A percentile compares a stretch with the other conserved stretches of the same genome.
These are phyloP conservation scores for Oenanthe sinensis DNA, from an alignment of 129 eudicot species.

Conservation along the genomic window DNA sequence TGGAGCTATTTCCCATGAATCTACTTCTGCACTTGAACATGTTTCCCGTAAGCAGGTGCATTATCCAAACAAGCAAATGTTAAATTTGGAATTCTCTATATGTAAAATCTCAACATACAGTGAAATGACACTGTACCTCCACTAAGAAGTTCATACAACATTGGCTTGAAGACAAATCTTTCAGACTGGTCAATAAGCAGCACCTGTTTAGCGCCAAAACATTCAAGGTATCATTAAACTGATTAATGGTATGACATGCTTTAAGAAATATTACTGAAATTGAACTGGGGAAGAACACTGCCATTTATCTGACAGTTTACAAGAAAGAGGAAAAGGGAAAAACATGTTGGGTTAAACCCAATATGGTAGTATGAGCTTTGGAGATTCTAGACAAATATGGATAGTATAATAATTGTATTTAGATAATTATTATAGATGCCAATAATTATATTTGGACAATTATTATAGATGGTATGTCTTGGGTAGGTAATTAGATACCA, in stretches of 20 bases:
- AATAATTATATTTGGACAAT: no score
- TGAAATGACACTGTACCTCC: slow-evolving; percentile 55
- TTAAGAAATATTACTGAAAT: not conserved
- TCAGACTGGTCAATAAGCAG: slow-evolving; percentile 92
- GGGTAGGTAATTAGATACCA: no score
- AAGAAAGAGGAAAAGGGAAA: not conserved
- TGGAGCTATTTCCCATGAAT: slow-evolving; percentile 97
- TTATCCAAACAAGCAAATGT: not conserved
- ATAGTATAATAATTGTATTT: no score
- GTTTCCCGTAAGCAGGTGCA: not conserved
- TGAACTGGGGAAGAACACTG: not conserved
- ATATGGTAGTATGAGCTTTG: no score
- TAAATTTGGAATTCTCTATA: not conserved
- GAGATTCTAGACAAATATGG: no score
- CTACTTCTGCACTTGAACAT: slow-evolving; percentile 68
- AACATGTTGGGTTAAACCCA: no score
- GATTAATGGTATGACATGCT: not conserved
- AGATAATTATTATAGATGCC: no score
- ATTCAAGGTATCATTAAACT: not conserved
- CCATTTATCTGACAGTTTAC: not conserved
- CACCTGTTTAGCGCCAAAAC: slow-evolving; percentile 42
- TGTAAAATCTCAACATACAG: not conserved
- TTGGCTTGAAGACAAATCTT: slow-evolving; percentile 92
- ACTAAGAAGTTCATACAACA: slow-evolving; percentile 88
- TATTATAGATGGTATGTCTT: no score